Base-by-base conservation (phyloP, 2,329 filamentous ascomycete genomes). In the Thyridium curvatum region DNA sequence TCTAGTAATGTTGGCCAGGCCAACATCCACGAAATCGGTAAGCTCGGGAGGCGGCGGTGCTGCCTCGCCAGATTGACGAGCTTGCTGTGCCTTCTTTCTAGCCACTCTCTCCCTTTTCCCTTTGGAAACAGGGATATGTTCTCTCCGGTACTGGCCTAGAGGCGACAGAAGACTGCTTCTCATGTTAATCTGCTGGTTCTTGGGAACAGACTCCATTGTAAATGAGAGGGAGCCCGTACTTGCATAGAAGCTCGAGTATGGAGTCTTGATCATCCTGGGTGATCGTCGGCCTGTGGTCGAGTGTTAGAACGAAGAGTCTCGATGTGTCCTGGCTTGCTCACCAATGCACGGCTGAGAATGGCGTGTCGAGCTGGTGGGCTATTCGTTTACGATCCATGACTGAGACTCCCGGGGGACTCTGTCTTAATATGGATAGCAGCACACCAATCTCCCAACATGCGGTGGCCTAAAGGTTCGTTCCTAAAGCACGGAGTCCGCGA, bases 171-270 rank as follows among this genome's bases (percentile, higher is more conserved):
- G 62, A 42, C 82, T 87, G 32, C 2, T 7, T 5, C 6, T 29
- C 9, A 42, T 17, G 28, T 21, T 13, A 37, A 33, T 18, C n/a
- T n/a, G n/a, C n/a, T n/a, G n/a, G n/a, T n/a, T n/a, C n/a, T n/a
- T n/a, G n/a, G n/a, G n/a, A 18, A 21, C 15, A 30, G n/a, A 32
- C 14, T 30, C 13, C 16, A 59, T n/a, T n/a, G n/a, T n/a, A n/a
- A n/a, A n/a, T n/a, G n/a, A 4, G 17, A 30, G 15, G 17, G 4
- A 3, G 12, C 7, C 49, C 64, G 50, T 69, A 85, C 82, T 67
- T 73, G 72, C 76, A 84, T 5, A 86, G 65, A 35, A 87, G 64
- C 45, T 85, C 79, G 9, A 86, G 54, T 30, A 86, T 81, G 4
- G 70, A 67, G 37, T 81, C 72, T 56, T 85, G 79, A 38, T 84